Evolutionary conservation across 306 rosid species (phyloP), one percentile per base, ranked within the genome.

Genomic region (Cyamopsis tetragonoloba): DNA sequence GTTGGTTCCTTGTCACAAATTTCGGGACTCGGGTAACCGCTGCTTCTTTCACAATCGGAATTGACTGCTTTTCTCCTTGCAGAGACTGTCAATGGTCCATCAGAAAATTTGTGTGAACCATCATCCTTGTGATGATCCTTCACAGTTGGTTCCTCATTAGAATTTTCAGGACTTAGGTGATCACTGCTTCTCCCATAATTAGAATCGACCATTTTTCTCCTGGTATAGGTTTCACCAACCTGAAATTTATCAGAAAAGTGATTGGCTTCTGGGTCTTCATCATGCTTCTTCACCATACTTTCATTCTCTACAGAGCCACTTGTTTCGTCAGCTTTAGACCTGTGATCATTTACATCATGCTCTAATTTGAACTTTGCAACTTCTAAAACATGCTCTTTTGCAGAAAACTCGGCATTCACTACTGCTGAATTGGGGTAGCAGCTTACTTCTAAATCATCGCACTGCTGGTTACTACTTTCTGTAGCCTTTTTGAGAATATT

Each of bases 371-470:
- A 30, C 53, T 74, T 53, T 32, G 34, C 63, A 62, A 49, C 70
- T 71, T 80, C 68, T 22, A 24, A 24, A 46, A 49, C 66, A 38
- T 44, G 66, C 31, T 56, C 73, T 39, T 74, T 31, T 5, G 42
- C 44, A 31, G 53, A 47, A 58, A 28, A 24, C 59, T 65, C 42
- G 11, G 66, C 67, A 73, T 57, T 31, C 60, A 73, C 41, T 34
- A 31, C 47, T 43, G 47, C 74, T 55, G 71, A 66, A 58, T n/a
- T 44, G 58, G 7, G 31, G 37, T 5, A 38, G 44, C 51, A 11
- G 38, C 70, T 56, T 35, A 4, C 42, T 42, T 75, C 78, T 35
- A 55, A 58, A n/a, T 67, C 15, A 1, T n/a, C 59, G 39, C 38
- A 2, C 53, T 48, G 67, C 7, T 19, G 51, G 7, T 17, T 54